Base-by-base conservation (phyloP, 2,329 filamentous ascomycete genomes). In the Microsporum audouinii region DNA sequence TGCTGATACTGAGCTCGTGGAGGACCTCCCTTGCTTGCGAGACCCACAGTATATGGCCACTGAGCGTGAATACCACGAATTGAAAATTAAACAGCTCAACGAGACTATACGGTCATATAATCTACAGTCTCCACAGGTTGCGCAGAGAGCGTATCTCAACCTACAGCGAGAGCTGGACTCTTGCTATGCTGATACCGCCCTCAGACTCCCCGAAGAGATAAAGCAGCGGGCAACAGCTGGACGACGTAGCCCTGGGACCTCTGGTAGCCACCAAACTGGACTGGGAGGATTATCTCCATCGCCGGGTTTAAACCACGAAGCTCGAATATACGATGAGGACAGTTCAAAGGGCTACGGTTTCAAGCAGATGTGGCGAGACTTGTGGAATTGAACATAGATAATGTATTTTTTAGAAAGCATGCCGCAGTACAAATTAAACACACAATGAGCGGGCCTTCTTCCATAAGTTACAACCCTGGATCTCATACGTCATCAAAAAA, bases 81-180 rank as follows among this genome's bases (percentile, higher is more conserved):
- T 94, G 3, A 84, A 89, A 3, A 82, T 99, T 65, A 81, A 82
- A 55, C 84, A 89, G 61, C 83, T 97, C 61, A 97, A 97, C 73
- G 74, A 76, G 34, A 79, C 95, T 57, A 87, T 90, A 5, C 84
- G 94, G 31, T 88, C 88, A 12, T 99, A 99, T 78, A 97, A 97
- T 68, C 82, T 97, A 2, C 92, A 95, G 85, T 92, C 94, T 0
- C 94, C 94, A 0, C 87, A 90, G 60, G 80, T 96, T 1, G 91
- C 92, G 1, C 95, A 94, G 75, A 96, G 96, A 73, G 89, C 92
- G 0, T 97, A 97, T 73, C 91, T 90, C 70, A 86, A 81, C 1
- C 82, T 97, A 5, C 84, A 91, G 51, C 84, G 92, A 57, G 94
- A 99, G 74, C 79, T 97, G 14, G 81, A 80, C 34, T 79, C 83